Evolutionary conservation across 1,284 basidiomycete genomes (phyloP).

Genomic region (Irpex rosettiformis): DNA sequence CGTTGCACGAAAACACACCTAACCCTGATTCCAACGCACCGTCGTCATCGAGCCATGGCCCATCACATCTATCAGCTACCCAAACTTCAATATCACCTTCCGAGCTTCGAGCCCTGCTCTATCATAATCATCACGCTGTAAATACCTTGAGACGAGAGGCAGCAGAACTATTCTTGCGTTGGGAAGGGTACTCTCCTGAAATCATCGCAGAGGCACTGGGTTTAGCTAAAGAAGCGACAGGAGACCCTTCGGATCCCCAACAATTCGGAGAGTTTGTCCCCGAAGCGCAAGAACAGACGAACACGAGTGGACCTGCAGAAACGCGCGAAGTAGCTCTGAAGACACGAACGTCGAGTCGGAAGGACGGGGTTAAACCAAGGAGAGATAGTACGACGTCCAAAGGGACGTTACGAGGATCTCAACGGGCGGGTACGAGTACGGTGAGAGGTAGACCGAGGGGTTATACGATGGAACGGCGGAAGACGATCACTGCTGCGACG

Average conservation of each 20-base stretch:
- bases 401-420: background rate
- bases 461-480: background rate
- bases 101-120: constrained; percentile 55
- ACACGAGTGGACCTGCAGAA: background rate
- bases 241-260: too few species aligned
- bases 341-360: background rate
- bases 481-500: background rate
- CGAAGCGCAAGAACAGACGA: background rate
- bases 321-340: background rate
- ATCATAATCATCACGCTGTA: constrained; percentile 57
- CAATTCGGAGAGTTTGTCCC: background rate
- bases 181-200: constrained; percentile 28
- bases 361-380: background rate
- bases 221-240: too few species aligned
- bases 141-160: constrained; percentile 56
- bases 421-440: background rate
- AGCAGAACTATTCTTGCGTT: constrained; percentile 63
- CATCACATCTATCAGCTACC: constrained; percentile 42
- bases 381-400: background rate
- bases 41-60: constrained; percentile 19
- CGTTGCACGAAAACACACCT: constrained; percentile 21
- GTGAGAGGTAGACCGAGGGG: background rate
- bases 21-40: constrained; percentile 6
- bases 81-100: constrained; percentile 40
- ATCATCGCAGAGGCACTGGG: background rate